Conservation (phyloP, 2,329 filamentous ascomycete species). For the Raffaelea arxii region DNA sequence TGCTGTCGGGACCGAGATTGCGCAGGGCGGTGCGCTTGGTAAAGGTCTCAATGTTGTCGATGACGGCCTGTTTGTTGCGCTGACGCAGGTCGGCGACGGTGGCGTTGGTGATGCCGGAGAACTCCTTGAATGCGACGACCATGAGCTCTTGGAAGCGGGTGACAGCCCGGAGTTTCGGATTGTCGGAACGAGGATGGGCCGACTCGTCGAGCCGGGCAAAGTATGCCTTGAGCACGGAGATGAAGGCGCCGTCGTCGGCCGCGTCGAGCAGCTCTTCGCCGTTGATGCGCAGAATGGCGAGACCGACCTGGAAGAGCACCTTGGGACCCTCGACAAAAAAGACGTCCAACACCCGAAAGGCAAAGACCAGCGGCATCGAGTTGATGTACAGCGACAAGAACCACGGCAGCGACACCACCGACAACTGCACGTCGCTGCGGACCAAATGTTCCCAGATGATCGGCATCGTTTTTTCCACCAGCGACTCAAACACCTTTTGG, state of each 20-base stretch:
- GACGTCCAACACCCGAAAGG: constrained; percentile 90
- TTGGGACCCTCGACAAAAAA: constrained; percentile 98
- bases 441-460: constrained; percentile 97
- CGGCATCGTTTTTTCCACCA: constrained; percentile 99
- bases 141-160: constrained; percentile 97
- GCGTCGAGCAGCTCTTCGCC: constrained; percentile 92
- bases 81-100: constrained; percentile 81
- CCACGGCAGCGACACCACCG: constrained; percentile 94
- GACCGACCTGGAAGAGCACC: constrained; percentile 89
- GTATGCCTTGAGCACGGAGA: constrained; percentile 90
- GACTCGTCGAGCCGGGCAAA: constrained; percentile 91
- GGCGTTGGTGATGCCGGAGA: constrained; percentile 86
- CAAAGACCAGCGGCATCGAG: constrained; percentile 97
- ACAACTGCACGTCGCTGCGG: constrained; percentile 92
- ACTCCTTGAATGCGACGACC: constrained; percentile 98
- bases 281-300: constrained; percentile 95
- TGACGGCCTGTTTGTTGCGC: constrained; percentile 88
- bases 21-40: constrained; percentile 93
- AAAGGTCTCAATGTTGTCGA: constrained; percentile 95
- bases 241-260: constrained; percentile 89
- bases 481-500: constrained; percentile 91
- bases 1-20: constrained; percentile 92
- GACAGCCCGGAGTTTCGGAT: constrained; percentile 85
- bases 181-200: constrained; percentile 90
- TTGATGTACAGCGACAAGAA: constrained; percentile 98